A percentile compares a stretch with the other conserved stretches of the same genome.
These are phyloP conservation scores for Lactarius vividus DNA, from an alignment of 768 basidiomycete species.

Conservation along the genomic window DNA sequence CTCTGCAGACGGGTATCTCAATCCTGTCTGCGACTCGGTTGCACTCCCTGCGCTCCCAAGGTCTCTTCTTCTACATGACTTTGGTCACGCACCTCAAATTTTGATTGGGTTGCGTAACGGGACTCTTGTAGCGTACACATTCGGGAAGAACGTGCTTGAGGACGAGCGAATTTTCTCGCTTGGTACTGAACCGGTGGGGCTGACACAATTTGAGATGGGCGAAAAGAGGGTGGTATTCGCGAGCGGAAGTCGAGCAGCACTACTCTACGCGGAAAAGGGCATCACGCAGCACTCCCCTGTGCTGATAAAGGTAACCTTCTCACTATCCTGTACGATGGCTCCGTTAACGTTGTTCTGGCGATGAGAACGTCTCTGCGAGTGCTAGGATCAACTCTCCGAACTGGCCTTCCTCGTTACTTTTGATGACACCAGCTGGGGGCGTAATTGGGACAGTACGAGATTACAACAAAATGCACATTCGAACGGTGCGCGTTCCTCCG, in stretches of 20 bases:
- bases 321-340: neutral
- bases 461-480: slow-evolving; percentile 77
- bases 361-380: slow-evolving; percentile 49
- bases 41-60: slow-evolving; percentile 46
- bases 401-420: slow-evolving; percentile 54
- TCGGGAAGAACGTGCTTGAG: slow-evolving; percentile 37
- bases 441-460: slow-evolving; percentile 64
- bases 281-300: slow-evolving; percentile 67
- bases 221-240: slow-evolving; percentile 63
- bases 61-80: slow-evolving; percentile 54
- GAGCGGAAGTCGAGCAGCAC: slow-evolving; percentile 62
- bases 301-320: slow-evolving; percentile 55
- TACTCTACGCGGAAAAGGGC: slow-evolving; percentile 67
- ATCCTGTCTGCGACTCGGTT: slow-evolving; percentile 37
- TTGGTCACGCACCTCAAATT: slow-evolving; percentile 55
- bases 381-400: slow-evolving; percentile 49
- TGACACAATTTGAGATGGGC: slow-evolving; percentile 55
- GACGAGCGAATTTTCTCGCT: slow-evolving; percentile 62
- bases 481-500: slow-evolving; percentile 49
- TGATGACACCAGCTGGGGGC: slow-evolving; percentile 54
- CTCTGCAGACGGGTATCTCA: slow-evolving; percentile 30
- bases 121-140: slow-evolving; percentile 55
- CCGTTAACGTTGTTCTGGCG: neutral
- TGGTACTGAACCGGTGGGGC: slow-evolving; percentile 62
- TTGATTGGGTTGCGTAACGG: slow-evolving; percentile 78